Evolutionary conservation across 495 filamentous ascomycete species (phyloP).

Genomic region (Lepraria neglecta): DNA sequence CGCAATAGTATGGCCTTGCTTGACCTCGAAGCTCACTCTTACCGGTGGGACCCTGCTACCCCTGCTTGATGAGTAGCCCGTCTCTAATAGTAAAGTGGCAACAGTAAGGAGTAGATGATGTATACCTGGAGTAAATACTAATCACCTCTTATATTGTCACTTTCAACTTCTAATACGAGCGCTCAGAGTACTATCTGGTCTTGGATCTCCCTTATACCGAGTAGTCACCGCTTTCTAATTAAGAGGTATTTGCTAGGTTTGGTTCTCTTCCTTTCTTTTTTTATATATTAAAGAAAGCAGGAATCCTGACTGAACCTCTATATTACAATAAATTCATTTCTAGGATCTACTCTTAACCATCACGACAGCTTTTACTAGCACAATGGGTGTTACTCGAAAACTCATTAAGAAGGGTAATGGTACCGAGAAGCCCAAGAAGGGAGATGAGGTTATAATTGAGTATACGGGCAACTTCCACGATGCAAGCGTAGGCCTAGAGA

Average conservation of each 20-base stretch:
- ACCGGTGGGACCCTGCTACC: not conserved
- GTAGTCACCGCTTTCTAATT: too few relatives aligned
- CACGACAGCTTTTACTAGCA: constrained; percentile 19
- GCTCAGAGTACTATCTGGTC: too few relatives aligned
- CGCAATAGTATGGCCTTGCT: too few relatives aligned
- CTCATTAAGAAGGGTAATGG: constrained; percentile 45
- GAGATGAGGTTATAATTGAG: constrained; percentile 68
- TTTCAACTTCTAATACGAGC: too few relatives aligned
- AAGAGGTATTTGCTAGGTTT: too few relatives aligned
- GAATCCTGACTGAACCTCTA: constrained; percentile 1
- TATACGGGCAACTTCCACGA: constrained; percentile 82
- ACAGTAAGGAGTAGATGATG: too few relatives aligned
- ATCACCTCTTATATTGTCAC: not conserved
- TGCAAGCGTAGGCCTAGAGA: constrained; percentile 36
- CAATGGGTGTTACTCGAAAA: constrained; percentile 52
- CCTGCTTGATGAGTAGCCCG: too few relatives aligned
- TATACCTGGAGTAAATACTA: not conserved
- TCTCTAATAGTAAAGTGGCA: too few relatives aligned
- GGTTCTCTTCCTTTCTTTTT: too few relatives aligned
- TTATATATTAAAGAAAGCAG: too few relatives aligned
- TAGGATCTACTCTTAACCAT: not conserved
- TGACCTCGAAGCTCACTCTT: too few relatives aligned
- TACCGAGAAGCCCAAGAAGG: constrained; percentile 49
- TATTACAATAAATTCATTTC: not conserved
- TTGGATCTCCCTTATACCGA: too few relatives aligned